These are phyloP conservation scores for Pyrenochaeta sp. DNA, from an alignment of 2,329 filamentous ascomycete genomes.

Conservation along the genomic window DNA sequence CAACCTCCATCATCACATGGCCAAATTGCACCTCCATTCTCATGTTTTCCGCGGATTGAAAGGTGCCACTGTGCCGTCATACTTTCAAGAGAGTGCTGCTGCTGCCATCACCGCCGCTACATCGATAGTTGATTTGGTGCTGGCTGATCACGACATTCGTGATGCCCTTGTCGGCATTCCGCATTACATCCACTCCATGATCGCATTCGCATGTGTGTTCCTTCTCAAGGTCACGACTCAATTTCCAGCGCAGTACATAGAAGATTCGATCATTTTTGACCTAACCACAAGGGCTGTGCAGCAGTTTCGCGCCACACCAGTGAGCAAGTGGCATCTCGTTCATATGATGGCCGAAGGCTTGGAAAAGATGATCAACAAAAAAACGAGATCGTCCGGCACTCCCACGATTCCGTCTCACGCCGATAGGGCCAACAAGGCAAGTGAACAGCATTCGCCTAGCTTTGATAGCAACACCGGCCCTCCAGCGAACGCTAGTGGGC, in stretches of 20 bases:
- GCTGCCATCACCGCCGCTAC: slow-evolving; percentile 59
- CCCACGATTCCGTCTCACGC: slow-evolving; percentile 3
- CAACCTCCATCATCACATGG: slow-evolving; percentile 63
- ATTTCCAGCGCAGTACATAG: slow-evolving; percentile 51
- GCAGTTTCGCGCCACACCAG: slow-evolving; percentile 53
- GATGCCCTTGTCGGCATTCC: slow-evolving; percentile 57
- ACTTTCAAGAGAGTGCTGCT: slow-evolving; percentile 57
- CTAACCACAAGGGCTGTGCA: slow-evolving; percentile 51
- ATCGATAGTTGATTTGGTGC: slow-evolving; percentile 56
- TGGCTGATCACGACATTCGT: slow-evolving; percentile 55
- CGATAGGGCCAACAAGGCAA: slow-evolving; percentile 10
- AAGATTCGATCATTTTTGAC: slow-evolving; percentile 49
- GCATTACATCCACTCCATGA: slow-evolving; percentile 63
- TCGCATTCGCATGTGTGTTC: slow-evolving; percentile 63
- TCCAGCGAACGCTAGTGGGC: not conserved
- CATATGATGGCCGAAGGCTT: slow-evolving; percentile 58
- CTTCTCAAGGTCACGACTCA: slow-evolving; percentile 59
- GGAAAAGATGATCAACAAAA: slow-evolving; percentile 50
- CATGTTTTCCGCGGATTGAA: slow-evolving; percentile 59
- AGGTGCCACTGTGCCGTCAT: slow-evolving; percentile 57
- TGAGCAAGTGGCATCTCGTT: slow-evolving; percentile 57
- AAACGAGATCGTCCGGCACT: slow-evolving; percentile 16
- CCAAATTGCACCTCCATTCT: slow-evolving; percentile 62
- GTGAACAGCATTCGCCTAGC: slow-evolving; percentile 14
- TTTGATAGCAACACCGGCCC: slow-evolving; percentile 12